Conservation (phyloP, 768 basidiomycete genomes). For the Tubosaeta sp. region DNA sequence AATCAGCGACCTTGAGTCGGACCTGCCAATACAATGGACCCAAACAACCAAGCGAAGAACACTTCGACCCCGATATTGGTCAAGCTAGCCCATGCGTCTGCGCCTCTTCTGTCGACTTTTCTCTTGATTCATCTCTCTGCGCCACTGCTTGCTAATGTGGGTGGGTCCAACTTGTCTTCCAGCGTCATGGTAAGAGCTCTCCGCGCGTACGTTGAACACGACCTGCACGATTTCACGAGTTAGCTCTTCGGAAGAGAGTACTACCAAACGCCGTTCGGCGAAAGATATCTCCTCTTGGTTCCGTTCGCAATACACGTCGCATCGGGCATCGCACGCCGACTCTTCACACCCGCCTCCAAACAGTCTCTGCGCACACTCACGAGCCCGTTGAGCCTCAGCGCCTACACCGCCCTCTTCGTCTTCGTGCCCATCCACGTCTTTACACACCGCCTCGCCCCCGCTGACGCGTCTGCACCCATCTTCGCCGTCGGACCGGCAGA, state of each 20-base stretch:
- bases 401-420: conserved; percentile 49
- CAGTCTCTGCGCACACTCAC: conserved; percentile 33
- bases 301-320: conserved; percentile 65
- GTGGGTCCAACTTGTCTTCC: conserved; percentile 64
- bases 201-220: background rate
- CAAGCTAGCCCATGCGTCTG: conserved; percentile 58
- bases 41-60: background rate
- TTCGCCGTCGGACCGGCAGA: conserved; percentile 62
- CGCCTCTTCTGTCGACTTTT: conserved; percentile 76
- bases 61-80: conserved; percentile 39
- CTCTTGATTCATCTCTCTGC: conserved; percentile 73
- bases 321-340: conserved; percentile 55
- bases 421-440: conserved; percentile 68
- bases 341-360: conserved; percentile 38
- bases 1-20: too few relatives aligned
- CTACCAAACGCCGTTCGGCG: conserved; percentile 70
- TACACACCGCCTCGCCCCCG: conserved; percentile 60
- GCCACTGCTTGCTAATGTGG: conserved; percentile 66
- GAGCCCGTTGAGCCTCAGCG: conserved; percentile 53
- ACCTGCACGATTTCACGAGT: background rate
- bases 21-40: background rate
- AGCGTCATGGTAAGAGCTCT: conserved; percentile 57
- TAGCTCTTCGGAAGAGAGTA: conserved; percentile 83
- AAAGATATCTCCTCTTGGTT: conserved; percentile 60
- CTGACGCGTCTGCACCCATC: conserved; percentile 36